Base-by-base conservation (phyloP, 169 alveolate species). In the Besnoitia besnoiti region DNA sequence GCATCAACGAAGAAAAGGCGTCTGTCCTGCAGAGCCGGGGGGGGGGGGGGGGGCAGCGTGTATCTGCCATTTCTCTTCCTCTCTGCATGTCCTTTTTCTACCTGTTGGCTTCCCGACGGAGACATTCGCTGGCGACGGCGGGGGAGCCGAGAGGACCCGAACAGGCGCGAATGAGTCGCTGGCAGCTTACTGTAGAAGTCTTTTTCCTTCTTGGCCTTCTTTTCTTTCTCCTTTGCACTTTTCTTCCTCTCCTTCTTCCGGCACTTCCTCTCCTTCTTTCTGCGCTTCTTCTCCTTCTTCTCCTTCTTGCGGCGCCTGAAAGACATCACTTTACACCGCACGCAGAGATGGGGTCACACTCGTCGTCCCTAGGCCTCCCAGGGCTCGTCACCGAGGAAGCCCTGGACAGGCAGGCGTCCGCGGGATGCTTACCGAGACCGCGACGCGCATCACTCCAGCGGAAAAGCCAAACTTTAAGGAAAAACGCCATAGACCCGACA, bases 211-310 rank as follows among this genome's bases (percentile, higher is more conserved):
- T 77, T 21, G 39, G 33, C 42, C 59, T 77, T 39, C 87, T 77
- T 39, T 35, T 14, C 62, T 37, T 44, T 77, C 21, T 12, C 87
- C 59, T 14, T 12, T 59, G 8, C 80, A 7, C 40, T 39, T 35
- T 46, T 21, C 59, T 77, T 39, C 61, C 40, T 77, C 59, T 77
- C 40, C 87, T 77, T 77, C 87, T 77, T 77, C 39, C 24, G 19
- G 44, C 24, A 10, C 87, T 39, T 44, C 61, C 40, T 39, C 87
- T 46, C 47, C 59, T 44, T 39, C 87, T 77, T 77, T 27, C 21
- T 40, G 39, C 4, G 50, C 85, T 76, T 44, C 87, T 77, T 44
- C 87, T 46, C 59, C 61, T 77, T 44, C 87, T 77, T 77, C 62
- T 35, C 40, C 40, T 77, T 77, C 59, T 77, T 44, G 21, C 87